Base-by-base conservation (phyloP, 805 yeast genomes). In the Komagataella ulmi region DNA sequence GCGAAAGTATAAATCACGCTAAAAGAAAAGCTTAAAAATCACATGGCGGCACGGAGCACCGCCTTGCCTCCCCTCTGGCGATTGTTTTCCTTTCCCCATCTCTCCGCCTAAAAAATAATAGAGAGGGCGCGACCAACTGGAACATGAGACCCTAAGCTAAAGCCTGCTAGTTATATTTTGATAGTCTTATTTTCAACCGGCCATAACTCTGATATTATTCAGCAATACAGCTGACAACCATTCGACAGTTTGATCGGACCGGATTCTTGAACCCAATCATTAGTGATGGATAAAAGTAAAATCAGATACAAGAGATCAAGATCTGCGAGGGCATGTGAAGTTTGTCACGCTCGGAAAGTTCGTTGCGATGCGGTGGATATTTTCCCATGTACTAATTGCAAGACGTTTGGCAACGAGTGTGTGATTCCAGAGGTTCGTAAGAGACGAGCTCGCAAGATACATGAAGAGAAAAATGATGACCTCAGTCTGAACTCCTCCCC, bases 321-420 rank as follows among this genome's bases (percentile, higher is more conserved):
- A 50, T 85, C 88, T 0, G 69, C 85, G 7, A 66, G 87, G 48
- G 91, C 90, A 2, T 85, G 93, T 61, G 75, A 78, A 45, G 84
- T 85, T n/a, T 86, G 93, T 60, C 80, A 88, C 51, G 75, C 83
- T 6, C 70, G 93, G 43, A 85, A 85, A 59, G 93, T 85, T n/a
- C 75, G 89, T 43, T 85, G 95, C 66, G 88, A 83, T 60, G 86
- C 84, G 10, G 83, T 72, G 12, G 62, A 64, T 40, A 75, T 69
- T 51, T 70, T 71, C 59, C 85, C 85, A 0, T 80, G 86, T 59
- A 76, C 89, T 19, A 84, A 84, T 63, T 84, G 91, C 61, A 71
- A 77, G 43, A 81, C 85, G 3, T 84, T 83, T 63, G 83, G 85
- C 6, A 76, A 87, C 59, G 87, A 81, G 50, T 87, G 90, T 66